Base-by-base conservation (phyloP, 768 basidiomycete species). In the Tylopilus vinaceipallidus region DNA sequence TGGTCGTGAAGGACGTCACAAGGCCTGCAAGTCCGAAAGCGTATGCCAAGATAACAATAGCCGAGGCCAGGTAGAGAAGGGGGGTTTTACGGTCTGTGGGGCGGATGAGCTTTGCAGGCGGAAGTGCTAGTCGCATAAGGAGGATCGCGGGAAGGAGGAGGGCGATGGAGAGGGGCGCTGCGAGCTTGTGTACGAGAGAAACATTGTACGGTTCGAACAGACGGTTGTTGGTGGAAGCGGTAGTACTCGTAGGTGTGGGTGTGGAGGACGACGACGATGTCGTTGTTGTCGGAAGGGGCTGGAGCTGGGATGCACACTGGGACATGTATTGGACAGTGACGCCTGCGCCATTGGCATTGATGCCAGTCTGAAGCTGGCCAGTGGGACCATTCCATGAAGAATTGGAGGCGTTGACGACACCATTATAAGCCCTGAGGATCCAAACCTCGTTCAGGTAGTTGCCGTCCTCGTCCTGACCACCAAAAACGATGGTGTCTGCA, bases 401-500 rank as follows among this genome's bases (percentile, higher is more conserved):
- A 42, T 75, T 73, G 2, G 81, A 76, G n/a, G 76, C 55, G n/a
- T 77, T 77, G 47, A 88, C 60, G 27, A 75, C 66, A n/a, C 75
- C 84, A 52, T 76, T 74, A 65, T 91, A 91, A 4, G 86, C 79
- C 45, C 90, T 74, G 52, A 92, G 73, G 8, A 92, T 64, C 90
- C 90, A 92, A 11, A 92, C 61, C 48, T 92, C 90, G 34, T 81
- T 77, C 4, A 90, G 73, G 60, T 87, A 83, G 22, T 72, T 79
- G 13, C 89, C 89, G 47, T 71, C 63, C 37, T 73, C 71, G 62
- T 89, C 87, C 56, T 78, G 77, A 34, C 90, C 90, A 29, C 90
- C 90, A 55, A 89, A 92, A 10, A 91, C 80, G 38, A 92, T 76
- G 16, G 81, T 85, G 61, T 92, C 90, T 22, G 86, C 74, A 17